Conservation (phyloP, 805 yeast genomes). For the Lipomyces sp. region DNA sequence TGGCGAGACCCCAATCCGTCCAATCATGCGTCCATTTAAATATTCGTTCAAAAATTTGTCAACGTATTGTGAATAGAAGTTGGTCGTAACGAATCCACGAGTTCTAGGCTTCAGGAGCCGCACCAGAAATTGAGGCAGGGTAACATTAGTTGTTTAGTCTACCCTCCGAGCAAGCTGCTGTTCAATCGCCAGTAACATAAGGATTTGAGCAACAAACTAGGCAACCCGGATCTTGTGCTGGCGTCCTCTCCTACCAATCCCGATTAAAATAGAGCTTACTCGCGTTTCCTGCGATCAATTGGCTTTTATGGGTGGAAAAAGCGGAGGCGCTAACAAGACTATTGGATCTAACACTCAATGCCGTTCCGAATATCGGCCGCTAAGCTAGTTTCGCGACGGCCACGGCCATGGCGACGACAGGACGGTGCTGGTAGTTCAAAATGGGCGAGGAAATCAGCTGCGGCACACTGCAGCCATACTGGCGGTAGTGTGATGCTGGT, state of each 20-base stretch:
- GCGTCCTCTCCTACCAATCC: no score
- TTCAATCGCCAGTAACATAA: no score
- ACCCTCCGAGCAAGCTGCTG: no score
- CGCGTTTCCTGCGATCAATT: neutral
- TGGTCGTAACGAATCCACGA: neutral
- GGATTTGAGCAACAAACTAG: no score
- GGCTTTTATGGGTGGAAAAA: neutral
- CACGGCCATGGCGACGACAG: neutral
- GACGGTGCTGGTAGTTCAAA: neutral
- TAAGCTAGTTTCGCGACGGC: neutral
- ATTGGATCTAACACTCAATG: neutral
- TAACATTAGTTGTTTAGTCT: no score
- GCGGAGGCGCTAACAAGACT: neutral
- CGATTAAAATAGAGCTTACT: neutral
- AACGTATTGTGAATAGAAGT: neutral
- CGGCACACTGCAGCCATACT: neutral
- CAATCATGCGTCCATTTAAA: neutral
- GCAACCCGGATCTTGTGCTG: no score
- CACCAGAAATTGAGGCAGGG: neutral
- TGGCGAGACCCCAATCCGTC: neutral
- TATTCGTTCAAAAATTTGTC: neutral
- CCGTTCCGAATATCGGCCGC: constrained; percentile 1
- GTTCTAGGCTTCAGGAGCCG: neutral
- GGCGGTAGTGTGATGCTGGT: neutral
- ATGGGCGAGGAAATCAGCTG: neutral